These are phyloP conservation scores for Lithospermum erythrorhizon DNA, from an alignment of 257 asterid species.

Conservation along the genomic window DNA sequence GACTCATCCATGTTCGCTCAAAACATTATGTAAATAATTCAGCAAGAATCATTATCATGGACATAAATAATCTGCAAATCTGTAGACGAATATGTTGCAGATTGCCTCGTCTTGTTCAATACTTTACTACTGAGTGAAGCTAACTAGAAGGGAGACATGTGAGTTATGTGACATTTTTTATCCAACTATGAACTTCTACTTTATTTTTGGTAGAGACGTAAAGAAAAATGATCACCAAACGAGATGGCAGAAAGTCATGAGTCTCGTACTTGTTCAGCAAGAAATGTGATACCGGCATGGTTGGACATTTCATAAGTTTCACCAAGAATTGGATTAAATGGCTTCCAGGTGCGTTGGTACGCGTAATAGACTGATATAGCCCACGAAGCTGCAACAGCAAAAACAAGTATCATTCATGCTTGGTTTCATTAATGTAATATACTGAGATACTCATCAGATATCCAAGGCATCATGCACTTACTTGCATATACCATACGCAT, in stretches of 20 bases:
- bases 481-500: slow-evolving; percentile 84
- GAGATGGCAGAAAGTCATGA: slow-evolving; percentile 1
- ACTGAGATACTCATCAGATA: background rate
- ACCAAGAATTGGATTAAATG: slow-evolving; percentile 96
- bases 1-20: background rate
- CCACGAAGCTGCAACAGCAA: slow-evolving; percentile 75
- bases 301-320: slow-evolving; percentile 91
- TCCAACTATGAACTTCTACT: background rate
- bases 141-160: background rate
- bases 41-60: background rate
- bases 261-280: slow-evolving; percentile 73
- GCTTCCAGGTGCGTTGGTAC: slow-evolving; percentile 96
- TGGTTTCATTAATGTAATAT: background rate
- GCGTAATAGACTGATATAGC: slow-evolving; percentile 86
- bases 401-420: background rate
- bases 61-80: background rate
- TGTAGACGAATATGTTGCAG: background rate
- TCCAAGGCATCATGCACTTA: slow-evolving; percentile 13
- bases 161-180: background rate
- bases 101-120: background rate
- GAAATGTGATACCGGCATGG: slow-evolving; percentile 74
- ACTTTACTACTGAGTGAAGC: too few relatives aligned
- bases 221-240: background rate
- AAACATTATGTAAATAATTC: background rate
- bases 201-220: background rate